Percentiles rank a stretch among this genome's conserved stretches.
Conservation (phyloP, 169 alveolate genomes). For the Hammondia hammondi region DNA sequence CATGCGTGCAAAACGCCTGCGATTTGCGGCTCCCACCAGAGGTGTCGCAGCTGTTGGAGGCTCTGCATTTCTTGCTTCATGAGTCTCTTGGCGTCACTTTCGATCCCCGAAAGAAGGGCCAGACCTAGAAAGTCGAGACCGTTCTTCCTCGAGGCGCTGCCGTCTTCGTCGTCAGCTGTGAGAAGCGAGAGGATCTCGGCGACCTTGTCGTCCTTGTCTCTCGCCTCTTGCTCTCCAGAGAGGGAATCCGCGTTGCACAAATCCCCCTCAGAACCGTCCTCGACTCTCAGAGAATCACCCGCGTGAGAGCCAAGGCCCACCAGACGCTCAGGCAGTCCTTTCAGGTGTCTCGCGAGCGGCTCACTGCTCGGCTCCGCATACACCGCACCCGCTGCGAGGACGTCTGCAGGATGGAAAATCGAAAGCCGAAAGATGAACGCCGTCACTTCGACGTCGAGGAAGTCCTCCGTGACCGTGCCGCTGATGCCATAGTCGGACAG, state of each 20-base stretch:
- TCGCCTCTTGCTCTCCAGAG: neutral
- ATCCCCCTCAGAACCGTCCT: neutral
- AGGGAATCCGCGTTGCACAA: neutral
- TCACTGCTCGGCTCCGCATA: conserved; percentile 18
- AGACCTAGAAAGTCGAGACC: neutral
- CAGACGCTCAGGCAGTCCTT: conserved; percentile 20
- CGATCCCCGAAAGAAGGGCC: neutral
- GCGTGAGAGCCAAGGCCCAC: neutral
- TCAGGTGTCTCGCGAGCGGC: neutral
- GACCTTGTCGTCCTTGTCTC: neutral
- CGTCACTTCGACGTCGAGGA: conserved; percentile 50
- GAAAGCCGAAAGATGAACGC: conserved; percentile 52
- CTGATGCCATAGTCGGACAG: conserved; percentile 57
- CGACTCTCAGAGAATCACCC: neutral
- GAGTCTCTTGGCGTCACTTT: neutral
- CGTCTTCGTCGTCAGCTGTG: neutral
- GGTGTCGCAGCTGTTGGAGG: neutral
- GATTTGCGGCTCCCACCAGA: conserved; percentile 44
- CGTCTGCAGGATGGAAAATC: conserved; percentile 66
- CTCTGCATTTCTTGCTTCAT: neutral
- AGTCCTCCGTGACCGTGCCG: conserved; percentile 51
- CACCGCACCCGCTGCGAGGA: neutral
- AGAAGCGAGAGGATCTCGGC: neutral
- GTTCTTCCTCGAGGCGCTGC: neutral
- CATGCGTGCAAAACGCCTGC: conserved; percentile 1